A percentile compares a stretch with the other conserved stretches of the same genome.
phyloP scores from a whole-genome alignment of 768 basidiomycete species.

The Amanita subjunquillea region DNA sequence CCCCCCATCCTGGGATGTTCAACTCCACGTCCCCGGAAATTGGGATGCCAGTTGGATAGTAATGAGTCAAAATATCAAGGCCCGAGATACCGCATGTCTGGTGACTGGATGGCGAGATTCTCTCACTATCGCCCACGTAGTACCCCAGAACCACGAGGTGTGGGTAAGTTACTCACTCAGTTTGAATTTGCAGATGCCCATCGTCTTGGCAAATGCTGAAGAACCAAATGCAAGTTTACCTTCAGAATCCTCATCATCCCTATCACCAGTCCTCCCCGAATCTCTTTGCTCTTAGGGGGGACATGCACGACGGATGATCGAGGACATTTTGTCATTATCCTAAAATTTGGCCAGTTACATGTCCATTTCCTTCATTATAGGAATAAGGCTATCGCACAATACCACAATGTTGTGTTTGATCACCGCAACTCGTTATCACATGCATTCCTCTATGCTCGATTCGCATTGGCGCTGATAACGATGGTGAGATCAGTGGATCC shows the following conservation, averaged over 20 bases:
- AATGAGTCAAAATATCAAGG: neutral
- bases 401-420: conserved; percentile 8
- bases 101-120: neutral
- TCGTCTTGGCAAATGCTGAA: conserved; percentile 5
- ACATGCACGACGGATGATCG: conserved; percentile 7
- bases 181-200: neutral
- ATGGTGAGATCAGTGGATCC: neutral
- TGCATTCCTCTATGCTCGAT: conserved; percentile 10
- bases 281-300: conserved; percentile 10
- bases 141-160: neutral
- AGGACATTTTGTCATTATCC: conserved; percentile 9
- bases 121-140: conserved; percentile 6
- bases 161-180: neutral
- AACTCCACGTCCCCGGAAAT: neutral
- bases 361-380: conserved; percentile 8
- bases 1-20: neutral
- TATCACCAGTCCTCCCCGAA: conserved; percentile 3
- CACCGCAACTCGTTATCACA: conserved; percentile 4
- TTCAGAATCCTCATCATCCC: neutral
- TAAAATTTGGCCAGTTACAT: conserved; percentile 8
- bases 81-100: neutral
- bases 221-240: conserved; percentile 8
- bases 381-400: conserved; percentile 1
- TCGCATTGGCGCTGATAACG: conserved; percentile 10
- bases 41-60: neutral